Evolutionary conservation across 1,139 yeast genomes (phyloP).

Genomic region (Sugiyamaella castrensis): DNA sequence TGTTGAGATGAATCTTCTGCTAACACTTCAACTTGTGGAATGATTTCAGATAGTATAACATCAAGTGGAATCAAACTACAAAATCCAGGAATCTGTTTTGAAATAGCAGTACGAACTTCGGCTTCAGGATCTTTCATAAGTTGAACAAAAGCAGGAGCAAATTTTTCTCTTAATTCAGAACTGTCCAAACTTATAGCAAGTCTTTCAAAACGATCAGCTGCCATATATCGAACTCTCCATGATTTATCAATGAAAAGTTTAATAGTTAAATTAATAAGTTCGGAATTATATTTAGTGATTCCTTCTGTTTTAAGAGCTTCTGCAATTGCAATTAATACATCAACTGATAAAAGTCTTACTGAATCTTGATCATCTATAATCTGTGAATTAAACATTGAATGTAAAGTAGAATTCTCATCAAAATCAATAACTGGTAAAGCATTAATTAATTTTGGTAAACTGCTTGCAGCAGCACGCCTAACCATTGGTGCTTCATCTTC

Average conservation of each 20-base stretch:
- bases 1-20: constrained; percentile 90
- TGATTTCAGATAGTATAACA: constrained; percentile 62
- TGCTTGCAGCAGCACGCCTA: constrained; percentile 87
- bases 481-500: constrained; percentile 98
- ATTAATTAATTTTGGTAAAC: constrained; percentile 70
- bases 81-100: constrained; percentile 86
- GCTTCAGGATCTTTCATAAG: constrained; percentile 93
- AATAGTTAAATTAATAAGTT: constrained; percentile 44
- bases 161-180: constrained; percentile 51
- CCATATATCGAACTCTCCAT: constrained; percentile 98
- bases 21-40: constrained; percentile 80
- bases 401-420: constrained; percentile 44
- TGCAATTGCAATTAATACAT: constrained; percentile 63
- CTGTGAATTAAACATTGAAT: constrained; percentile 76
- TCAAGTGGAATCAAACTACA: constrained; percentile 44
- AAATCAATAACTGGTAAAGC: constrained; percentile 44
- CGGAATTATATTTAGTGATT: constrained; percentile 31
- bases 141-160: constrained; percentile 67
- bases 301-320: constrained; percentile 33
- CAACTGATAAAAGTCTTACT: constrained; percentile 86
- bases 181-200: constrained; percentile 65
- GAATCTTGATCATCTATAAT: constrained; percentile 91
- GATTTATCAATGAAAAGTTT: constrained; percentile 82
- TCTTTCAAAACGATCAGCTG: constrained; percentile 83
- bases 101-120: constrained; percentile 92